Evolutionary conservation across 2,329 filamentous ascomycete genomes (phyloP), one percentile per base, ranked within the genome.

Genomic region (Calonectria pseudoreteaudii): DNA sequence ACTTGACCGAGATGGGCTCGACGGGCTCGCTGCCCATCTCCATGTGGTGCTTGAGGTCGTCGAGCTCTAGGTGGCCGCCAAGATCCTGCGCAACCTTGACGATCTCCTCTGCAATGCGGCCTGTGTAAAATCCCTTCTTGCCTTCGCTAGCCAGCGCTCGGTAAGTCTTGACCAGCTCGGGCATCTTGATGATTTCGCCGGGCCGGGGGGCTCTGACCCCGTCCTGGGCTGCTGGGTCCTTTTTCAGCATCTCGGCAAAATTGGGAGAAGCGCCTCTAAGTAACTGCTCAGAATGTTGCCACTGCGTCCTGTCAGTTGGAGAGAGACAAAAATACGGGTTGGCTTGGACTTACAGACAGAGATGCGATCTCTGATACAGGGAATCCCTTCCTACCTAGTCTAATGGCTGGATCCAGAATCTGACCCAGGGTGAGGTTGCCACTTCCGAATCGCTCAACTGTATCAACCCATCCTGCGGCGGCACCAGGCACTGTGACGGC

Each of bases 381-480:
- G 76, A 96, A 98, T 0, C 97, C 97, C 72, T 94, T 91, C 83
- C 98, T 96, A 7, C 92, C 97, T 44, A 98, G 86, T 81, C 93
- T 91, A 75, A 98, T 96, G 0, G 95, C 97, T 0, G 97, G 96
- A 7, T 87, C 89, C 14, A 99, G 87, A 72, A 98, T 92, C 80
- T 97, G 92, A 78, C 91, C 90, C 85, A 98, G 79, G 11, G 88
- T 91, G 18, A 98, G 80, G 82, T 94, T 97, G 3, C 95, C 95
- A 83, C 96, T 98, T 20, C 97, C 97, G 81, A 98, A 98, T 68
- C 91, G 92, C 84, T 96, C 93, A 1, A 98, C 89, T 0, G 94
- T 93, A 84, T 99, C 97, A 30, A 94, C 93, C 97, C 97, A 99
- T 0, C 96, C 97, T 0, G 95, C 97, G 0, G 97, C 92, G 2